Percentiles rank a stretch among this genome's conserved stretches.
Evolutionary conservation across 2,329 filamentous ascomycete genomes (phyloP).

Genomic region (Colletotrichum sojae): DNA sequence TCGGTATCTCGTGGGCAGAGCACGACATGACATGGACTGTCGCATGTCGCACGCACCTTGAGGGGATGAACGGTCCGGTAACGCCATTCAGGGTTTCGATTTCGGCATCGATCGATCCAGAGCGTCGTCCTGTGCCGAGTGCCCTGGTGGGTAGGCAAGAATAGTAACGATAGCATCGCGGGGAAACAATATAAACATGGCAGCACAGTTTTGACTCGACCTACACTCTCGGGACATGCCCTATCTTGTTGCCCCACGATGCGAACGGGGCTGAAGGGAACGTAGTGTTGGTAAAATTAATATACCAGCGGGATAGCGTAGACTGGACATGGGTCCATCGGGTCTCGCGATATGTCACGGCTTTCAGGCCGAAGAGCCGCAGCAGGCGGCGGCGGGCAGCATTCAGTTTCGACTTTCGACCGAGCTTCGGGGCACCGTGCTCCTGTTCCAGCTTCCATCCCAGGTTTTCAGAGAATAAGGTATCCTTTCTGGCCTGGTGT

Average conservation of each 20-base stretch:
- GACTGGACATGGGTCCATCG: neutral
- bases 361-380: slow-evolving; percentile 25
- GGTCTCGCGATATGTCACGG: slow-evolving; percentile 19
- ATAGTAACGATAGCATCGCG: slow-evolving; percentile 9
- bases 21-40: slow-evolving; percentile 1
- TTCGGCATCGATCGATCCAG: slow-evolving; percentile 12
- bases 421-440: slow-evolving; percentile 17
- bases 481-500: too few species aligned
- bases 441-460: slow-evolving; percentile 6
- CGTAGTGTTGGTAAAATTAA: neutral
- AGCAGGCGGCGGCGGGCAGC: slow-evolving; percentile 13
- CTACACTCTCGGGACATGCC: slow-evolving; percentile 8
- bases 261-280: neutral
- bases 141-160: slow-evolving; percentile 4
- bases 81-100: slow-evolving; percentile 5
- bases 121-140: neutral
- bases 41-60: neutral
- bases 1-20: neutral
- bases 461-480: too few species aligned
- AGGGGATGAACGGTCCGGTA: neutral
- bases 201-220: too few species aligned
- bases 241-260: slow-evolving; percentile 12
- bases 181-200: slow-evolving; percentile 5
- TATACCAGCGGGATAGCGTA: too few species aligned
- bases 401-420: slow-evolving; percentile 32